Base-by-base conservation (phyloP, 31 red algal species). In the Asparagopsis taxiformis region DNA sequence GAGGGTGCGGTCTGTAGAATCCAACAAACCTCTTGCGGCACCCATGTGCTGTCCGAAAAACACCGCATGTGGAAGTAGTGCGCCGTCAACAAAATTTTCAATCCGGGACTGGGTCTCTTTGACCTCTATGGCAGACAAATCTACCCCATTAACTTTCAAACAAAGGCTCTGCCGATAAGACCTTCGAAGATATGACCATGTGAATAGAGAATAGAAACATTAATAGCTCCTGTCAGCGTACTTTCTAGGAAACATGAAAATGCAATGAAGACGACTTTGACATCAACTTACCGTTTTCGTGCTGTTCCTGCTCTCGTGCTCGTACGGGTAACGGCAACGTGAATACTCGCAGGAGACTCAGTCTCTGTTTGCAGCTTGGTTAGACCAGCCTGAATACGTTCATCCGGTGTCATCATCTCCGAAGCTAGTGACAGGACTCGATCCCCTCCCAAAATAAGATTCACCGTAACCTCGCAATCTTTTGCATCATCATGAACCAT, bases 21-120 rank as follows among this genome's bases (percentile, higher is more conserved):
- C 74, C 29, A 78, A 34, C 16, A 78, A 60, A 9, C 74, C 74
- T 66, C 74, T 62, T 13, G 59, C 74, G 20, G 73, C 59, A 10
- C 74, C 74, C 74, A 78, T 78, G 22, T 86, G 80, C 39, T 93
- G 90, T n/a, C 90, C 90, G 52, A 93, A 93, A 34, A 93, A 93
- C n/a, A 86, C 90, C 21, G 68, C 56, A 30, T 86, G 68, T 29
- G 70, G 83, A 29, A 93, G 70, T 35, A 93, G 49, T 32, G 82
- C 56, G 5, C 74, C 64, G 48, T 93, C 67, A 5, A 93, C 53
- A 37, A 84, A 59, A 1, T 51, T 25, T 57, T 86, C 65, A 46
- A 93, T 59, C 37, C 77, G 53, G 34, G 51, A 33, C 70, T 93
- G 90, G 23, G 82, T 93, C 7, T 79, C 79, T 35, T 80, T 79